Evolutionary conservation across 2,329 filamentous ascomycete genomes (phyloP), one percentile per base, ranked within the genome.

Genomic region (Colletotrichum zoysiae): DNA sequence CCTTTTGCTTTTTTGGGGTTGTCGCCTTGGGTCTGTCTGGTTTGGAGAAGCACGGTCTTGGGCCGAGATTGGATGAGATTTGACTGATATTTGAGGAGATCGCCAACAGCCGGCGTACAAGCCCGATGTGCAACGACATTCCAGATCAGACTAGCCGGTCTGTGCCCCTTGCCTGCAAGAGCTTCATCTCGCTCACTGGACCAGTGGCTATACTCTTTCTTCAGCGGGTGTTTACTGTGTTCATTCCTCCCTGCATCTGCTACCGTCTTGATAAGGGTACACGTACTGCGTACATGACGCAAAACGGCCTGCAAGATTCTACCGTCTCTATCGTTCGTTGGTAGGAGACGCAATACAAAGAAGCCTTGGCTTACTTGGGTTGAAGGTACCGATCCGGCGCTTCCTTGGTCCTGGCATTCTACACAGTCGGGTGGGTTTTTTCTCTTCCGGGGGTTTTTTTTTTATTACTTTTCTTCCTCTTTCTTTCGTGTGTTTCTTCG

Each of bases 281-380:
- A 12, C 16, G 18, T 65, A 65, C 62, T 18, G 7, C n/a, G 18
- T 65, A 65, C 62, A 56, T 46, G 51, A 40, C 51, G 62, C 26
- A 65, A 51, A 33, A 30, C 30, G 30, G 30, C 30, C 30, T 30
- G 30, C 30, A 30, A 30, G 3, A 40, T 33, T n/a, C 59, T 33
- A 23, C 42, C 42, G 20, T n/a, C 33, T 48, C 46, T 20, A 26
- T 51, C 33, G 8, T 18, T 26, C 33, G 8, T 18, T 26, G 46
- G 23, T 60, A 16, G 46, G 42, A 62, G n/a, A 62, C 46, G n/a
- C 33, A 40, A 35, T 35, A 26, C 33, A 23, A 42, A 6, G 14
- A 56, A 18, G 23, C 18, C 14, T 30, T 64, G 50, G 26, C 42
- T 30, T 12, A 44, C 18, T 26, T 26, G 23, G 50, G 35, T 44